Percentiles rank a stretch among this genome's conserved stretches.
These are phyloP conservation scores for Thelonectria olida DNA, from an alignment of 2,329 filamentous ascomycete species.

Conservation along the genomic window DNA sequence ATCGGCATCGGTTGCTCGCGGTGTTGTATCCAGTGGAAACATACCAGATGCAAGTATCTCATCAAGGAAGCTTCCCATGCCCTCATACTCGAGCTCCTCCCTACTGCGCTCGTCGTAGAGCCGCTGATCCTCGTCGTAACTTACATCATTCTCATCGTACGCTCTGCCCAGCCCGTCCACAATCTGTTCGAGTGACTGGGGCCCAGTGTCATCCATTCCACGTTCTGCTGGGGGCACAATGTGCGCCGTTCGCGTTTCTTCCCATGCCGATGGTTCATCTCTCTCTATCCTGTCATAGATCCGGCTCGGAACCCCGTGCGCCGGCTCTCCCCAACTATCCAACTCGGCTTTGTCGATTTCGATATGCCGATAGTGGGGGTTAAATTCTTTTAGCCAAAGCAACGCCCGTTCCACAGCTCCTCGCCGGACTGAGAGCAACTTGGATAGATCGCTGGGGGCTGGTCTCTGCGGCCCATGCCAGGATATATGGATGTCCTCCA, in stretches of 20 bases:
- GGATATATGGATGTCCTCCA: constrained; percentile 16
- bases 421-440: constrained; percentile 2
- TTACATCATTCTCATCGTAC: neutral
- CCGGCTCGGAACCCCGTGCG: constrained; percentile 7
- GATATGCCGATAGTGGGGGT: constrained; percentile 14
- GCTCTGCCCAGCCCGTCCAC: neutral
- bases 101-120: neutral
- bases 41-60: constrained; percentile 13
- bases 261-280: constrained; percentile 5
- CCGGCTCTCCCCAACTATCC: constrained; percentile 5
- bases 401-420: neutral
- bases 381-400: constrained; percentile 8
- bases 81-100: constrained; percentile 10
- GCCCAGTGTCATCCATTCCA: neutral
- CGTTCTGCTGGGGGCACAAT: neutral
- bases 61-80: constrained; percentile 4
- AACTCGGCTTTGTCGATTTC: constrained; percentile 3
- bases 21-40: constrained; percentile 10
- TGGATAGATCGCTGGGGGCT: constrained; percentile 12
- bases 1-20: constrained; percentile 1
- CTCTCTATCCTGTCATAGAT: constrained; percentile 12
- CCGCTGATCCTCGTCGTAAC: constrained; percentile 2
- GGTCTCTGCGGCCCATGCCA: constrained; percentile 10
- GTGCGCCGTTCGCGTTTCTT: neutral
- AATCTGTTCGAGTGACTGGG: constrained; percentile 5